Conservation (phyloP, 1,284 basidiomycete genomes). For the Ustilago lituana region DNA sequence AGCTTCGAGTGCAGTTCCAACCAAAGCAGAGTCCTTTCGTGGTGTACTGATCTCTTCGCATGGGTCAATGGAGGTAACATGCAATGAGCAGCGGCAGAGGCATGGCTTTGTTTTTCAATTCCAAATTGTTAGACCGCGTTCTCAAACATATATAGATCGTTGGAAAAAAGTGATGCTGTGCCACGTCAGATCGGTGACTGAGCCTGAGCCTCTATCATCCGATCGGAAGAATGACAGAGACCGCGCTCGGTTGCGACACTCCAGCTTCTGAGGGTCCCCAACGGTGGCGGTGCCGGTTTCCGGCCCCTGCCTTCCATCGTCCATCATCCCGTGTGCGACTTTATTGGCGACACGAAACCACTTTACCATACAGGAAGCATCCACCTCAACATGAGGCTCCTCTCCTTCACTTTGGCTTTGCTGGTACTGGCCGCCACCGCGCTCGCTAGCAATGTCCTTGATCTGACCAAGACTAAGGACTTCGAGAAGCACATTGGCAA, state of each 20-base stretch:
- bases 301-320: neutral
- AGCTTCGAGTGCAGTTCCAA: too few species aligned
- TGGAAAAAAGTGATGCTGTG: too few species aligned
- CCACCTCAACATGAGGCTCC: slow-evolving; percentile 32
- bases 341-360: slow-evolving; percentile 2
- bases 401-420: slow-evolving; percentile 25
- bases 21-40: too few species aligned
- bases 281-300: too few species aligned
- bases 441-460: slow-evolving; percentile 56
- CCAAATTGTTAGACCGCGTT: too few species aligned
- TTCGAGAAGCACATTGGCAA: slow-evolving; percentile 59
- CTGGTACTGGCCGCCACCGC: slow-evolving; percentile 36
- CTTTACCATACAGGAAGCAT: neutral
- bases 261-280: too few species aligned
- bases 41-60: too few species aligned
- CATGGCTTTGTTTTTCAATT: too few species aligned
- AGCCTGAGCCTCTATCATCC: slow-evolving; percentile 11
- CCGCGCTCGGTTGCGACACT: slow-evolving; percentile 2
- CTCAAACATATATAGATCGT: too few species aligned
- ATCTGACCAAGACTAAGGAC: slow-evolving; percentile 58
- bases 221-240: slow-evolving; percentile 6
- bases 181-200: slow-evolving; percentile 30
- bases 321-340: slow-evolving; percentile 10
- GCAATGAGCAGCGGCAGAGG: too few species aligned
- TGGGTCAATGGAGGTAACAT: too few species aligned